Evolutionary conservation across 805 yeast species (phyloP).

Genomic region (Candida krabiensis): DNA sequence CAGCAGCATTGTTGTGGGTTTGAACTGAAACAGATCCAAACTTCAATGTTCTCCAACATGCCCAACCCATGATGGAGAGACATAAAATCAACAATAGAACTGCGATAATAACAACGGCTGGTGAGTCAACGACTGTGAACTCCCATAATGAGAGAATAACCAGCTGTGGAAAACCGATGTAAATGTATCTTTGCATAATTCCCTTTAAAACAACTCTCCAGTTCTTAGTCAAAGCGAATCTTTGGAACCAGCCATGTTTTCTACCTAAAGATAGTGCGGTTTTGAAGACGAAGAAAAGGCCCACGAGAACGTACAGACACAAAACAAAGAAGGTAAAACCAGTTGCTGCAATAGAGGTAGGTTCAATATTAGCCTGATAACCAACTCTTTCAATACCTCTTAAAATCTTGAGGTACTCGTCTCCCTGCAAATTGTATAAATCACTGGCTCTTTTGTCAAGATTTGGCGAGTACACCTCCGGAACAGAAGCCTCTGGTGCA

Average conservation of each 20-base stretch:
- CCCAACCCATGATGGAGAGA: conserved; percentile 60
- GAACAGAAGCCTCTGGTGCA: background rate
- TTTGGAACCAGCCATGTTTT: conserved; percentile 17
- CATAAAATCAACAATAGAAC: conserved; percentile 66
- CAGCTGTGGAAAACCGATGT: conserved; percentile 83
- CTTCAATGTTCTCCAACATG: conserved; percentile 59
- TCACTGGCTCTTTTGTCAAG: conserved; percentile 19
- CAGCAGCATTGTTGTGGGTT: conserved; percentile 79
- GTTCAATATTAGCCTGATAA: conserved; percentile 73
- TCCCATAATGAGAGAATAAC: conserved; percentile 84
- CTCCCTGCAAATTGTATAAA: conserved; percentile 47
- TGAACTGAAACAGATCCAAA: conserved; percentile 64
- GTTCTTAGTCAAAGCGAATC: conserved; percentile 25
- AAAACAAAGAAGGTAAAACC: conserved; percentile 84
- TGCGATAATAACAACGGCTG: conserved; percentile 84
- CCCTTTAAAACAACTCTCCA: conserved; percentile 73
- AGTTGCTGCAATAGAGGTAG: conserved; percentile 78
- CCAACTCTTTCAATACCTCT: conserved; percentile 90
- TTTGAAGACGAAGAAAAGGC: conserved; percentile 55
- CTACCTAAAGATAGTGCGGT: conserved; percentile 43
- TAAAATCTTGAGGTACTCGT: conserved; percentile 59
- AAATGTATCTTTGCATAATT: conserved; percentile 71
- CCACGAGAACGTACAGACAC: conserved; percentile 71
- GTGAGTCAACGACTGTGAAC: conserved; percentile 76
- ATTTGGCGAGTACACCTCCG: conserved; percentile 7